phyloP scores from a whole-genome alignment of 208 protist genomes.

The Strigomonas oncopelti region DNA sequence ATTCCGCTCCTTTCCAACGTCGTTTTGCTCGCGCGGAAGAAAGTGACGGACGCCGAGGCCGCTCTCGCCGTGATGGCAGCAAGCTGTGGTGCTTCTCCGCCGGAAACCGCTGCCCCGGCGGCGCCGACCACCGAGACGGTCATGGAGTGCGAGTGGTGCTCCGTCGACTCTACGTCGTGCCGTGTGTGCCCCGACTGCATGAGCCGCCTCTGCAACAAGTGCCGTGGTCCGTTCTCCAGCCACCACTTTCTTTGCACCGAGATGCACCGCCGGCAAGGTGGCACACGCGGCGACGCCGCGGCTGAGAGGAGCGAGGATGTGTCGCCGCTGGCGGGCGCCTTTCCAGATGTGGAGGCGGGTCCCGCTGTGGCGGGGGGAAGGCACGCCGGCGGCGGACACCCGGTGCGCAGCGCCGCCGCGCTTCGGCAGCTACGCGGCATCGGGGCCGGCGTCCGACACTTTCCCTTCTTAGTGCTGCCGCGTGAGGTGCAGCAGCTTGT shows the following conservation, averaged over 20 bases:
- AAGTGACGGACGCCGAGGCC: conserved; percentile 10
- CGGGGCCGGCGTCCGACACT: conserved; percentile 6
- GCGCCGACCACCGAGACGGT: conserved; percentile 16
- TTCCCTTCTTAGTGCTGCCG: conserved; percentile 28
- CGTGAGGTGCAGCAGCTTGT: conserved; percentile 19
- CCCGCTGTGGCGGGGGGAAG: neutral
- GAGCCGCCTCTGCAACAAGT: conserved; percentile 35
- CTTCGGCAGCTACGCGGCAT: neutral
- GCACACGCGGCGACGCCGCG: conserved; percentile 7
- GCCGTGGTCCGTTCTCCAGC: conserved; percentile 38
- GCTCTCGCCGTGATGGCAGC: neutral
- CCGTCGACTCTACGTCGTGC: conserved; percentile 18
- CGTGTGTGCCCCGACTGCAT: conserved; percentile 38
- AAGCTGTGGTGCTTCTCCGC: neutral
- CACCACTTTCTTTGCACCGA: conserved; percentile 40
- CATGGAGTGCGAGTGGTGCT: conserved; percentile 51
- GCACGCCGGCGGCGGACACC: neutral
- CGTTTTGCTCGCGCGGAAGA: conserved; percentile 17
- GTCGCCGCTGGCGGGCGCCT: neutral
- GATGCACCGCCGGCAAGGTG: conserved; percentile 5
- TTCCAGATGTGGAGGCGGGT: neutral
- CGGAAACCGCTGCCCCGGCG: too few relatives aligned
- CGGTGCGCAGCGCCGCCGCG: neutral
- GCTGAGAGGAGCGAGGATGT: neutral
- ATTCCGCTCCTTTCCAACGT: conserved; percentile 45